A percentile compares a stretch with the other conserved stretches of the same genome.
phyloP scores from a whole-genome alignment of 2,329 filamentous ascomycete genomes.

The Beauveria bassiana region DNA sequence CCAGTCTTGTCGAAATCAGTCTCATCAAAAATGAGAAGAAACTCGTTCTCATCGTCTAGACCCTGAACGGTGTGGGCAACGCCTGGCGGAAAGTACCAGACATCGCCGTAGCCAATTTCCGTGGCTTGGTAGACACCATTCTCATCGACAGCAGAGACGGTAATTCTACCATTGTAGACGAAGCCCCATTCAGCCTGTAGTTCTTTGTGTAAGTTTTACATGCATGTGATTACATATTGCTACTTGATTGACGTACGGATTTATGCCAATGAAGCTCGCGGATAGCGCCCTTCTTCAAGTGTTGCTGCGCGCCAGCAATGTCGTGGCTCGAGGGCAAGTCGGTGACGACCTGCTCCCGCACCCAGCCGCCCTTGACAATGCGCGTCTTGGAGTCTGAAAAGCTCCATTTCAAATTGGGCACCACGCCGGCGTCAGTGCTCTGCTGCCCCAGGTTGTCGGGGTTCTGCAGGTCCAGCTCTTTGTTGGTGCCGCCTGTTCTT shows the following conservation, averaged over 20 bases:
- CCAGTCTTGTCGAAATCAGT: constrained; percentile 57
- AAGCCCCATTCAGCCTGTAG: constrained; percentile 58
- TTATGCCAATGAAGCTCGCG: constrained; percentile 61
- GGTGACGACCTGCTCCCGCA: constrained; percentile 57
- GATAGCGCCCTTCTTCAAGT: constrained; percentile 57
- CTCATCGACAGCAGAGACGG: constrained; percentile 55
- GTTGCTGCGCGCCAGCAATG: constrained; percentile 61
- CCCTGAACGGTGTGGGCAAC: constrained; percentile 56
- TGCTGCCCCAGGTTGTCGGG: constrained; percentile 56
- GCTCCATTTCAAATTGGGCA: constrained; percentile 62
- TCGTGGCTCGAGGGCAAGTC: constrained; percentile 59
- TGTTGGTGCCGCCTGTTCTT: constrained; percentile 53
- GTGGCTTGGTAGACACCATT: constrained; percentile 48
- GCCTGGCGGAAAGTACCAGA: constrained; percentile 64
- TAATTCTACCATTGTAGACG: constrained; percentile 48
- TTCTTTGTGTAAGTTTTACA: background rate
- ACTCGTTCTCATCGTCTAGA: constrained; percentile 59
- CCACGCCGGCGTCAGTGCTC: constrained; percentile 53
- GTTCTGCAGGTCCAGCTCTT: constrained; percentile 52
- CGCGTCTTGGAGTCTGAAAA: constrained; percentile 61
- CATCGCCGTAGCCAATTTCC: constrained; percentile 52
- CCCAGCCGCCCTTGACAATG: constrained; percentile 57
- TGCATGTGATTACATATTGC: background rate
- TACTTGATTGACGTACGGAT: constrained; percentile 39
- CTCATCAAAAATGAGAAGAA: constrained; percentile 58